A percentile compares a stretch with the other conserved stretches of the same genome.
Evolutionary conservation across 202 grass and related monocot species (phyloP).

Genomic region (Zoysia matrella): DNA sequence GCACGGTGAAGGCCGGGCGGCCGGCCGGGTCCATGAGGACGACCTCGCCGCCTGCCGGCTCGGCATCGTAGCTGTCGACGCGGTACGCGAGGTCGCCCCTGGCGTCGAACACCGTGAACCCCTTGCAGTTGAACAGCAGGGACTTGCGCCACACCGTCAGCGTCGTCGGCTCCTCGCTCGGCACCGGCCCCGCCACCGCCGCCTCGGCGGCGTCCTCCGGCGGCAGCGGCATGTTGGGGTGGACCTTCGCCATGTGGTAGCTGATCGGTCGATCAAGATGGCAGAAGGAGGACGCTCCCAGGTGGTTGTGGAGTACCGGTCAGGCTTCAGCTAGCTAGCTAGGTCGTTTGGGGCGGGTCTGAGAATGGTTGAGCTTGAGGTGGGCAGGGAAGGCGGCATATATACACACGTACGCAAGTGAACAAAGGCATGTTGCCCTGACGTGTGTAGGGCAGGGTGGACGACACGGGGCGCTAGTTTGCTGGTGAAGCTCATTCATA

Average conservation of each 20-base stretch:
- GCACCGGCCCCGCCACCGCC: no score
- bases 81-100: slow-evolving; percentile 77
- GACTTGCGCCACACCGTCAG: no score
- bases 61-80: slow-evolving; percentile 79
- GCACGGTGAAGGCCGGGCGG: no score
- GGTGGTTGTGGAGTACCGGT: slow-evolving; percentile 26
- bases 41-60: slow-evolving; percentile 51
- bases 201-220: no score
- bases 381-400: slow-evolving; percentile 12
- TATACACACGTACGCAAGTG: slow-evolving; percentile 24
- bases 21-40: slow-evolving; percentile 85
- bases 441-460: slow-evolving; percentile 33
- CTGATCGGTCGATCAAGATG: background rate
- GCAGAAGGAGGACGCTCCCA: background rate
- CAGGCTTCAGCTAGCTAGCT: slow-evolving; percentile 30
- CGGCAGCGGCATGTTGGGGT: no score
- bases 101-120: slow-evolving; percentile 92
- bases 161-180: no score
- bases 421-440: slow-evolving; percentile 52
- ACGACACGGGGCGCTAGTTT: slow-evolving; percentile 49
- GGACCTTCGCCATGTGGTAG: slow-evolving; percentile 23
- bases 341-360: slow-evolving; percentile 5
- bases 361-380: slow-evolving; percentile 9
- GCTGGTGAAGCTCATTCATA: slow-evolving; percentile 17
- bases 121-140: slow-evolving; percentile 64